Conservation (phyloP, 78 protist genomes). For the Trichosphaerium sp. region DNA sequence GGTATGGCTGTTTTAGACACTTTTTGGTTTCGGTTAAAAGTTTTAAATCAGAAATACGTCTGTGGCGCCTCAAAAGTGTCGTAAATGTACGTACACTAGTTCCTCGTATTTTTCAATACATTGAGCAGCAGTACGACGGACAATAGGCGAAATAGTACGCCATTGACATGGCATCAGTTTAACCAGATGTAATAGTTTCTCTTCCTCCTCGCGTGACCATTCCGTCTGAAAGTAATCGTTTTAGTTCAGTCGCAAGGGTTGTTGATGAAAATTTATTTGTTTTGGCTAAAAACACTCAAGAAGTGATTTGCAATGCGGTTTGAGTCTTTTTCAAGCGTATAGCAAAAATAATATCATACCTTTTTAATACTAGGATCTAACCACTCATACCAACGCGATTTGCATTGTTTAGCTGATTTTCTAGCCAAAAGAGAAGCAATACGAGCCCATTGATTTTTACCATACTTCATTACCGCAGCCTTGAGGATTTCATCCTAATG, state of each 20-base stretch:
- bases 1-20: too few relatives aligned
- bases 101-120: constrained; percentile 95
- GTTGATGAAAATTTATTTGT: not conserved
- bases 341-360: not conserved
- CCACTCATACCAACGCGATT: constrained; percentile 97
- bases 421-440: constrained; percentile 87
- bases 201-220: constrained; percentile 99
- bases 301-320: too few relatives aligned
- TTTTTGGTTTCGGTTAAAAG: too few relatives aligned
- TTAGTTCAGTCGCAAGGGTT: not conserved
- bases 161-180: constrained; percentile 92
- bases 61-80: too few relatives aligned
- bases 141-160: constrained; percentile 96
- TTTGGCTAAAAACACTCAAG: too few relatives aligned
- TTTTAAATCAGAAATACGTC: too few relatives aligned
- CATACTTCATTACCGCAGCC: constrained; percentile 99
- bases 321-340: too few relatives aligned
- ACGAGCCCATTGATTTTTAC: constrained; percentile 88
- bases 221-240: constrained; percentile 86
- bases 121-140: constrained; percentile 97
- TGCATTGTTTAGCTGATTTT: constrained; percentile 97
- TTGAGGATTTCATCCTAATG: constrained; percentile 98
- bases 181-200: constrained; percentile 95
- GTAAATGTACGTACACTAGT: constrained; percentile 54
- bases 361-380: constrained; percentile 98